These are phyloP conservation scores for Graphiopsis chlorocephala DNA, from an alignment of 2,329 filamentous ascomycete species.

Conservation along the genomic window DNA sequence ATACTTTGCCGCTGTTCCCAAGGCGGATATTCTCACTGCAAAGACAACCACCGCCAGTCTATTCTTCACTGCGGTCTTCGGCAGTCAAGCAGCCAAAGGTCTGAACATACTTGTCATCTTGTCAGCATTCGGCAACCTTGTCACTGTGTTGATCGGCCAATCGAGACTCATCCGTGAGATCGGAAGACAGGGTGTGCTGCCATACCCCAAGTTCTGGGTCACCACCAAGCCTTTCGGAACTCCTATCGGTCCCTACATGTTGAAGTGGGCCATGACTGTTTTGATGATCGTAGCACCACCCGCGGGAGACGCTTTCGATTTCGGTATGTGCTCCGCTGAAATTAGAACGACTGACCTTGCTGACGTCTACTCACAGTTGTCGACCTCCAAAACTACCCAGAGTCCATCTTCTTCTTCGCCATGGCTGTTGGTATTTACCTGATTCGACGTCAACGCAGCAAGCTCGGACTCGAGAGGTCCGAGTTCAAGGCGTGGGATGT, in stretches of 20 bases:
- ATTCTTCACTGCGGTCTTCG: slow-evolving; percentile 61
- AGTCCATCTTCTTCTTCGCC: slow-evolving; percentile 56
- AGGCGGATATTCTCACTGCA: slow-evolving; percentile 37
- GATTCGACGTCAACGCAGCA: slow-evolving; percentile 54
- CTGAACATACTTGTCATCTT: slow-evolving; percentile 58
- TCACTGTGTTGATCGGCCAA: slow-evolving; percentile 54
- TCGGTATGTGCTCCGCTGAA: slow-evolving; percentile 35
- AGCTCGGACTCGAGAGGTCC: slow-evolving; percentile 47
- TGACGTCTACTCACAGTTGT: slow-evolving; percentile 11
- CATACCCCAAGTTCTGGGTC: slow-evolving; percentile 61
- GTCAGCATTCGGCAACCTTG: slow-evolving; percentile 58
- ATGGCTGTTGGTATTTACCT: slow-evolving; percentile 58
- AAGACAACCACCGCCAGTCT: slow-evolving; percentile 50
- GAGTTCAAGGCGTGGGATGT: slow-evolving; percentile 61
- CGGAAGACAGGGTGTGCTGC: slow-evolving; percentile 60
- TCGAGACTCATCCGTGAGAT: slow-evolving; percentile 60
- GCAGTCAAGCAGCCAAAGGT: slow-evolving; percentile 49
- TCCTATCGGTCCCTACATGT: slow-evolving; percentile 56
- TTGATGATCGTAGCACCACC: slow-evolving; percentile 61
- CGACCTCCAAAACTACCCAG: slow-evolving; percentile 56
- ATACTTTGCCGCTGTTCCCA: slow-evolving; percentile 57
- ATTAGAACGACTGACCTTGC: neutral
- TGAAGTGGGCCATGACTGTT: slow-evolving; percentile 58
- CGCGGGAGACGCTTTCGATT: slow-evolving; percentile 61
- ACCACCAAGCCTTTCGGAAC: slow-evolving; percentile 63